Evolutionary conservation across 2,329 filamentous ascomycete genomes (phyloP), one percentile per base, ranked within the genome.

Genomic region (Penicillium brasilianum): DNA sequence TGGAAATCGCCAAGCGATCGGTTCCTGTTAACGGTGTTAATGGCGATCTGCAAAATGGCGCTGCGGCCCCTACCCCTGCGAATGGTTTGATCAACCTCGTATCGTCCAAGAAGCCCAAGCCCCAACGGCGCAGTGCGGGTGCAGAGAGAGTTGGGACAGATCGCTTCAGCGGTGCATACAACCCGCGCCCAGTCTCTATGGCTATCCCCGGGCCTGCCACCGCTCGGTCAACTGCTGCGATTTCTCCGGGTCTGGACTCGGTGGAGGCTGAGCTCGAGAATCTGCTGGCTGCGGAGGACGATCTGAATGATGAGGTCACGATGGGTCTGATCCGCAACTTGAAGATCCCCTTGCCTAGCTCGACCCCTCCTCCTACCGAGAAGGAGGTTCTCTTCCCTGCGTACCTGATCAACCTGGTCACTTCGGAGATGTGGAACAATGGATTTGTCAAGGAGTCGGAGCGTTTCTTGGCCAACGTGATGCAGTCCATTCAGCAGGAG

Each of bases 371-470:
- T 56, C 94, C 95, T 11, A 97, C 93, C 18, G 95, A 99, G 80
- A 99, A 99, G 82, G 95, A 99, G 78, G 94, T 99, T 22, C 85
- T 99, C 55, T 99, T 99, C 89, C 95, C 95, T 36, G 94, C 95
- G 10, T 99, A 98, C 78, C 88, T 99, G 71, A 99, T 99, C 83
- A 99, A 99, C 79, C 85, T 99, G 63, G 95, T 99, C 66, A 99
- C 95, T 13, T 98, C 93, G 16, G 95, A 99, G 82, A 99, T 99
- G 95, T 99, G 95, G 95, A 99, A 99, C 83, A 99, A 99, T 72
- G 95, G 95, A 50, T 99, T 97, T 75, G 95, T 99, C 71, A 99
- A 99, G 83, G 95, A 99, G 80, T 98, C 95, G 4, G 95, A 99
- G 80, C 91, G 94, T 58, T 99, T 99, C 86, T 85, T 99, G 65